Evolutionary conservation across 2,329 filamentous ascomycete genomes (phyloP), one percentile per base, ranked within the genome.

Genomic region (Alternaria sp.): DNA sequence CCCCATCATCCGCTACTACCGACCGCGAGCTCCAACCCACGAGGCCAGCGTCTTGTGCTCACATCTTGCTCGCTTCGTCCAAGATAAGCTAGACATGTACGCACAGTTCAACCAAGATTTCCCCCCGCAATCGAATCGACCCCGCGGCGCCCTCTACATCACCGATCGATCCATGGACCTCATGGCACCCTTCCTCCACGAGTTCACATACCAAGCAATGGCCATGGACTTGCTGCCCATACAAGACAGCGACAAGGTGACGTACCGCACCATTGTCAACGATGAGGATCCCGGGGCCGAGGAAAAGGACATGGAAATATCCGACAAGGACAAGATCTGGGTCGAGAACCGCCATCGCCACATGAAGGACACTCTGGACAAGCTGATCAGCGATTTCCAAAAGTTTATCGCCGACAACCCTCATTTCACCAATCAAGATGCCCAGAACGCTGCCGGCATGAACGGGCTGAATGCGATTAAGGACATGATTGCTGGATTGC

Each of bases 191-290:
- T 80, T 98, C 10, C 75, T 98, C 4, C 95, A 99, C 78, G 95
- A 99, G 72, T 97, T 99, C 75, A 97, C 95, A 11, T 99, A 98
- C 76, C 95, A 99, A 78, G 93, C 95, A 50, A 98, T 99, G 94
- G 94, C 92, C 3, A 92, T 97, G 77, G 95, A 99, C 74, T 82
- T 99, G 8, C 81, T 99, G 29, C 90, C 90, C 0, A 92, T 99
- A 72, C 88, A 90, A 69, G 95, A 98, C 53, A 89, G 86, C 24
- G 93, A 97, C 65, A 97, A 95, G 76, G 85, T 96, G 9, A 92
- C 90, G 0, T 99, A 93, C 74, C 89, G 88, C 66, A 93, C 93
- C 51, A 82, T 85, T 2, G 82, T 95, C 62, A 95, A 96, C 65
- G 87, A 93, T 68, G 91, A 90, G 9, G 83, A 85, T 3, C 78